Percentiles rank a stretch among this genome's conserved stretches.
Evolutionary conservation across 1,139 yeast genomes (phyloP).

Genomic region (Saccharomyces hybrid): DNA sequence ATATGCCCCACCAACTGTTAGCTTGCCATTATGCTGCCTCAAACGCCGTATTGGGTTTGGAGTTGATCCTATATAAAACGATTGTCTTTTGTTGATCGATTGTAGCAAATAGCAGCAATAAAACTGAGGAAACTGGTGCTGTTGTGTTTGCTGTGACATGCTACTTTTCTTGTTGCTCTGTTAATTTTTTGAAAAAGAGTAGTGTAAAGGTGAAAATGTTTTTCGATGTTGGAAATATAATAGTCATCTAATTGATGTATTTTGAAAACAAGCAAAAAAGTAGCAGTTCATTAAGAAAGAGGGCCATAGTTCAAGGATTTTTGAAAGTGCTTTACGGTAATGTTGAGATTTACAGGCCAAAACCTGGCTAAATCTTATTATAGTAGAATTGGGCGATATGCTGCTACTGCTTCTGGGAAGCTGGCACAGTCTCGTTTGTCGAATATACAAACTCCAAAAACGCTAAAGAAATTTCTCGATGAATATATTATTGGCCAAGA

Average conservation of each 20-base stretch:
- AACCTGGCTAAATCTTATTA: neutral
- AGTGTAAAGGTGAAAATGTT: neutral
- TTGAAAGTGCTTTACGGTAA: neutral
- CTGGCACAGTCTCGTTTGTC: constrained; percentile 8
- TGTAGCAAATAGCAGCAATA: constrained; percentile 64
- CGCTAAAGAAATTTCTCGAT: constrained; percentile 39
- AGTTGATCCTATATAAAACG: constrained; percentile 71
- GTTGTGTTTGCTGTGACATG: neutral
- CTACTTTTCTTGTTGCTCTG: neutral
- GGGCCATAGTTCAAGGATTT: too few species aligned
- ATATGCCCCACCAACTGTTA: constrained; percentile 60
- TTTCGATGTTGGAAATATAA: neutral
- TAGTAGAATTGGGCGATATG: constrained; percentile 1
- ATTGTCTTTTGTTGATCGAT: constrained; percentile 46
- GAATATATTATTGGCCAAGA: constrained; percentile 47
- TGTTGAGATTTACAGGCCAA: neutral
- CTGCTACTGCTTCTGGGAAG: constrained; percentile 13
- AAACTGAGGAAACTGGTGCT: constrained; percentile 27
- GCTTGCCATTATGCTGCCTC: constrained; percentile 70
- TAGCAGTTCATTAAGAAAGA: too few species aligned
- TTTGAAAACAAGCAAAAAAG: neutral
- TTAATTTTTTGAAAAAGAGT: neutral
- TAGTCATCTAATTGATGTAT: neutral
- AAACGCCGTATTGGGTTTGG: constrained; percentile 64
- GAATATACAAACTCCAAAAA: constrained; percentile 39